Evolutionary conservation across 345 rosid species (phyloP), one percentile per base, ranked within the genome.

Genomic region (Capsella bursapastoris): DNA sequence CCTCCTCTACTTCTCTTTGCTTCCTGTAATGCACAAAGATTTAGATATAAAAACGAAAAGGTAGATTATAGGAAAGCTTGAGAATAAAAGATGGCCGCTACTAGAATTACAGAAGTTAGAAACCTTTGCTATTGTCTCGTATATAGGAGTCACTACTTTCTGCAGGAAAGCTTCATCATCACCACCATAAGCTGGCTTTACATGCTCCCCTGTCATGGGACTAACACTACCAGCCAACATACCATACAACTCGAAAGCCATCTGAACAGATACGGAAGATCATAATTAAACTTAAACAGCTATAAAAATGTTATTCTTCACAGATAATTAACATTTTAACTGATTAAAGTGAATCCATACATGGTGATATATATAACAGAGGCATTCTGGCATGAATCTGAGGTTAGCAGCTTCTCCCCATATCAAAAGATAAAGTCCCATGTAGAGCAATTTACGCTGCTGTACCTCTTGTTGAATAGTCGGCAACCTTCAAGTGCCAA

Each of bases 341-440:
- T 3, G 63, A 45, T 44, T 43, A 38, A 58, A 58, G 37, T 59
- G 59, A 53, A 66, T 78, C 27, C 91, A 64, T 88, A 92, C 98
- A 77, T 90, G 98, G 74, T 92, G 98, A 79, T 92, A 90, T 65
- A 92, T 88, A 73, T 88, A 92, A 75, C 94, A 92, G 40, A 92
- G 84, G 72, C 98, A 92, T 75, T 92, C 98, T 6, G 98, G 98
- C 96, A 92, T 92, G 80, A 88, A 92, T 85, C 96, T 90, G 79
- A 90, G 83, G 78, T 92, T 92, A 37, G 98, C 98, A 67, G 98
- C 98, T 83, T 92, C 97, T 43, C 98, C 98, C 98, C 98, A 92
- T 35, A 92, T 92, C 55, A 92, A 79, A 78, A 92, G 98, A 85
- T 88, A 92, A 34, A 92, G 83, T 57, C 94, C 96, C 96, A 92